These are phyloP conservation scores for Triglochin maritima DNA, from an alignment of 106 monocot species.

Conservation along the genomic window DNA sequence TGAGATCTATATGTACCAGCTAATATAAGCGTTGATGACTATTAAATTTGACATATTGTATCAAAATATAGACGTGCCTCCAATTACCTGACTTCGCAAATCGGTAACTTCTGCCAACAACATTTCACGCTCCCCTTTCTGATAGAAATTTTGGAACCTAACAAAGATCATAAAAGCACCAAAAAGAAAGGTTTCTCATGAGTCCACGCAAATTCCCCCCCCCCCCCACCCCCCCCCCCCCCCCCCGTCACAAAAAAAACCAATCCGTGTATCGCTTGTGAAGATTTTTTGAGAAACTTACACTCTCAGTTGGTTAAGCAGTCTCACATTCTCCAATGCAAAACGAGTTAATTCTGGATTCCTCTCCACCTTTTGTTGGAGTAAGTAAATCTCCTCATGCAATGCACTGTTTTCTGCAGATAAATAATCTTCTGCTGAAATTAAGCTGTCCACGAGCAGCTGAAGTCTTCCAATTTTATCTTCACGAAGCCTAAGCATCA, in stretches of 20 bases:
- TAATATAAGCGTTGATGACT: too few relatives aligned
- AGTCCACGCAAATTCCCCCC: too few relatives aligned
- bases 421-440: constrained; percentile 43
- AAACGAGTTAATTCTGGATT: constrained; percentile 47
- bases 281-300: constrained; percentile 20
- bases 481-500: constrained; percentile 31
- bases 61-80: too few relatives aligned
- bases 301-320: constrained; percentile 45
- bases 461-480: constrained; percentile 43
- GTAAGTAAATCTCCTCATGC: constrained; percentile 35
- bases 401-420: constrained; percentile 48
- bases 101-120: constrained; percentile 39
- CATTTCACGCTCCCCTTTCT: constrained; percentile 38
- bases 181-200: too few relatives aligned
- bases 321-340: constrained; percentile 43
- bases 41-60: too few relatives aligned
- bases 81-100: constrained; percentile 44
- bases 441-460: constrained; percentile 33
- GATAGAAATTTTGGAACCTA: constrained; percentile 41
- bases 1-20: too few relatives aligned
- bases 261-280: too few relatives aligned
- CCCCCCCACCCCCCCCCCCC: too few relatives aligned
- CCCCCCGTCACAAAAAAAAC: too few relatives aligned
- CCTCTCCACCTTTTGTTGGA: constrained; percentile 25
- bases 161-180: background rate